A percentile compares a stretch with the other conserved stretches of the same genome.
These are phyloP conservation scores for Yamadazyma diospyri DNA, from an alignment of 1,139 yeast genomes.

Conservation along the genomic window DNA sequence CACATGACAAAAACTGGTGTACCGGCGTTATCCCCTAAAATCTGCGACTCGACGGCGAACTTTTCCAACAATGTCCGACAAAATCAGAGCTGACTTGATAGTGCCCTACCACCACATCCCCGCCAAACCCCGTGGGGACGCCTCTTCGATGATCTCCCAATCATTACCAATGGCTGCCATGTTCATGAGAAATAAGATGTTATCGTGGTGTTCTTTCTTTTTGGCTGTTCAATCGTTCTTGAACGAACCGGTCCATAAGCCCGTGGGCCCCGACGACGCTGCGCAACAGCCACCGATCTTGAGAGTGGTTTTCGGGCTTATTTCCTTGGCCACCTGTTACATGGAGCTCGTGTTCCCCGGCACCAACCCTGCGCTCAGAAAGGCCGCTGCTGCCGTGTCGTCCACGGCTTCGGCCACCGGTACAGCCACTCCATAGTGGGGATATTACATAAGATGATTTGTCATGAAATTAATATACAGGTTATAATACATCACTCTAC, in stretches of 20 bases:
- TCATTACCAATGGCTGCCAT: constrained; percentile 70
- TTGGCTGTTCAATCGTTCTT: constrained; percentile 49
- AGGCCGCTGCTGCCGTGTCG: constrained; percentile 18
- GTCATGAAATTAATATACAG: constrained; percentile 4
- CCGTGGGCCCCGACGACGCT: constrained; percentile 20
- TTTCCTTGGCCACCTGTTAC: constrained; percentile 51
- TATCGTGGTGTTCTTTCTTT: constrained; percentile 57
- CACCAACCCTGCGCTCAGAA: constrained; percentile 26
- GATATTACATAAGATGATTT: constrained; percentile 1
- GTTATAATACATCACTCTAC: constrained; percentile 3
- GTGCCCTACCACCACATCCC: constrained; percentile 48
- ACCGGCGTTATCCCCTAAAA: too few relatives aligned
- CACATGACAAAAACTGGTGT: too few relatives aligned
- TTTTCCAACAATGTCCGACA: constrained; percentile 13
- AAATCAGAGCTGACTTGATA: constrained; percentile 36
- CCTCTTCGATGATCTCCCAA: constrained; percentile 48
- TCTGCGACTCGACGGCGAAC: too few relatives aligned
- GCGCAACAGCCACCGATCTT: constrained; percentile 38
- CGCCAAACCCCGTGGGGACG: constrained; percentile 46
- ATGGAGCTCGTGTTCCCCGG: constrained; percentile 45
- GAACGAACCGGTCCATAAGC: constrained; percentile 44
- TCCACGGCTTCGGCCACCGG: constrained; percentile 21
- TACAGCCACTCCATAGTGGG: constrained; percentile 11
- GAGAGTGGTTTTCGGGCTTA: constrained; percentile 42
- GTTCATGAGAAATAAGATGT: constrained; percentile 50